A percentile compares a stretch with the other conserved stretches of the same genome.
These are phyloP conservation scores for Coelastrella sp. DNA, from an alignment of 139 green algal genomes.

Conservation along the genomic window DNA sequence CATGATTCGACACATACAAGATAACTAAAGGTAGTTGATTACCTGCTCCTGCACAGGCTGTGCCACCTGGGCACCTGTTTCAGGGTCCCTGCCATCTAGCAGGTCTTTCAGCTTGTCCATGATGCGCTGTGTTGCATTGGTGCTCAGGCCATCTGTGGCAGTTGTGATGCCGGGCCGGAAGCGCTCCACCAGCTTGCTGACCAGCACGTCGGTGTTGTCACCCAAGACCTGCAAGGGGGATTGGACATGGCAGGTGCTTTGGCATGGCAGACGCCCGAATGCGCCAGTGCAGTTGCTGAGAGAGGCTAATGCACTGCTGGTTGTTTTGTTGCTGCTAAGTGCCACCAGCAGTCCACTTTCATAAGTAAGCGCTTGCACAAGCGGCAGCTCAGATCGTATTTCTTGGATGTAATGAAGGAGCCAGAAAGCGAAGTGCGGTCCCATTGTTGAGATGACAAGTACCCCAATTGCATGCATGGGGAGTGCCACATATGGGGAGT, in stretches of 20 bases:
- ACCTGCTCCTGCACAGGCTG: neutral
- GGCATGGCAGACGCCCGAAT: neutral
- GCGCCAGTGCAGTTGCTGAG: too few species aligned
- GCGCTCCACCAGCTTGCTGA: neutral
- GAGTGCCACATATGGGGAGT: too few species aligned
- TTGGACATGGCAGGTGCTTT: neutral
- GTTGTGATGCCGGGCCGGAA: constrained; percentile 30
- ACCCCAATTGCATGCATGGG: too few species aligned
- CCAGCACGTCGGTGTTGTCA: constrained; percentile 41
- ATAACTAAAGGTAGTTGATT: neutral
- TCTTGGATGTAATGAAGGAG: too few species aligned
- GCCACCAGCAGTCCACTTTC: too few species aligned
- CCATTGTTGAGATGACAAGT: too few species aligned
- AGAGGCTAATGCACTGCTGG: too few species aligned
- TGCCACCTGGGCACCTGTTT: neutral
- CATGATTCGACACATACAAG: neutral
- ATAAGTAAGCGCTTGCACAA: too few species aligned
- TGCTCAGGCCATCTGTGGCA: constrained; percentile 32
- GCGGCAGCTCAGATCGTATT: too few species aligned
- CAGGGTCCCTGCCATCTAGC: constrained; percentile 30
- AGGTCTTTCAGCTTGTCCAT: constrained; percentile 44
- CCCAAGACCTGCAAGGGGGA: constrained; percentile 26
- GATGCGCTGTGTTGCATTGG: constrained; percentile 29
- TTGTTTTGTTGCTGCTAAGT: too few species aligned
- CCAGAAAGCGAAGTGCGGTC: too few species aligned